These are phyloP conservation scores for Eucalyptus grandis DNA, from an alignment of 345 rosid species.

Conservation along the genomic window DNA sequence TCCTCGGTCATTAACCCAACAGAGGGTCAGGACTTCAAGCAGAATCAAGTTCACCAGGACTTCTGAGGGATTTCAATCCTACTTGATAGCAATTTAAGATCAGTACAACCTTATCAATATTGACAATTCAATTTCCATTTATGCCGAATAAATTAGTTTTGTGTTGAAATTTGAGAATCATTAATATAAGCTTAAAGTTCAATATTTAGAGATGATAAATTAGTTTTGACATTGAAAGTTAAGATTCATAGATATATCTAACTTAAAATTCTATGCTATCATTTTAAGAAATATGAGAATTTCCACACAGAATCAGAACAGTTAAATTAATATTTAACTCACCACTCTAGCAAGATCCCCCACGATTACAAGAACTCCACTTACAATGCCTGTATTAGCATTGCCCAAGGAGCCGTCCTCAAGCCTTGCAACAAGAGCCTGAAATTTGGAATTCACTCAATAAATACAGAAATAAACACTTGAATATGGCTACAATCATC, in stretches of 20 bases:
- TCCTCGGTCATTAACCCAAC: not conserved
- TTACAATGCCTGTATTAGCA: constrained; percentile 76
- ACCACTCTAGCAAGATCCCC: constrained; percentile 99
- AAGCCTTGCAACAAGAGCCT: constrained; percentile 97
- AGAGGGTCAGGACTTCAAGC: not conserved
- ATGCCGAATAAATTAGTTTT: not conserved
- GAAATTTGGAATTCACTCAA: constrained; percentile 5
- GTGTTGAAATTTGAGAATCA: not conserved
- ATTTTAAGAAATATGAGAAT: too few species aligned
- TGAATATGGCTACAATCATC: not conserved
- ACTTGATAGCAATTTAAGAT: not conserved
- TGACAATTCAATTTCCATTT: not conserved
- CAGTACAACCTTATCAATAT: not conserved
- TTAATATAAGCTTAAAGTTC: too few species aligned
- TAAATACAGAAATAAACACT: not conserved
- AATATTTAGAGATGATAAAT: not conserved
- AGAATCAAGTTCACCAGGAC: not conserved
- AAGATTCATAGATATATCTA: too few species aligned
- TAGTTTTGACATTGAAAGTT: not conserved
- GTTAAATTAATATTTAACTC: constrained; percentile 5
- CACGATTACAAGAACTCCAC: constrained; percentile 93
- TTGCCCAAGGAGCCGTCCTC: constrained; percentile 69
- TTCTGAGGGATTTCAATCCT: not conserved
- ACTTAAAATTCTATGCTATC: not conserved
- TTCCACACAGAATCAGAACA: not conserved